These are phyloP conservation scores for Taxawa tesnikishii DNA, from an alignment of 2,329 filamentous ascomycete species.

Conservation along the genomic window DNA sequence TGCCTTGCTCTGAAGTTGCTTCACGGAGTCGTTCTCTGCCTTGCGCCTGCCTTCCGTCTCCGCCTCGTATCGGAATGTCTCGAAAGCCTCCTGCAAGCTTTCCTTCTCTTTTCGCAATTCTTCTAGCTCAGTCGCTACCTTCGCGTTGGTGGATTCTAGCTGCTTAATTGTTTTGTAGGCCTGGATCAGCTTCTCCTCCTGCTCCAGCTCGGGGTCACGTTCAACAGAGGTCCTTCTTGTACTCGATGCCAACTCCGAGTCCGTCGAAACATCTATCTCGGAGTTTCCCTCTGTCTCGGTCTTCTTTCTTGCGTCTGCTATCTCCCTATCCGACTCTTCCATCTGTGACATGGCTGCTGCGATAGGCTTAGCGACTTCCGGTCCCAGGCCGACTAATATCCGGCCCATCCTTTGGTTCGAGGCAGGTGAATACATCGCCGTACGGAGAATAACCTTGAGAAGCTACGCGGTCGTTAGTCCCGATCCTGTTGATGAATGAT, in stretches of 20 bases:
- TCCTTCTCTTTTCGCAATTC: conserved; percentile 27
- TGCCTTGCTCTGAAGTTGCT: conserved; percentile 29
- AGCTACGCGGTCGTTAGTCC: conserved; percentile 16
- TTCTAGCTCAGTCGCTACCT: conserved; percentile 29
- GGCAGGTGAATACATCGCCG: conserved; percentile 33
- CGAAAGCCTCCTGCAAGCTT: conserved; percentile 35
- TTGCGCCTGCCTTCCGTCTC: conserved; percentile 25
- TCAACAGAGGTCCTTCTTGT: conserved; percentile 11
- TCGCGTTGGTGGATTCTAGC: conserved; percentile 26
- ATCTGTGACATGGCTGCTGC: conserved; percentile 28
- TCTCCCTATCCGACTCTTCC: conserved; percentile 10
- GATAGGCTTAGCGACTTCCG: conserved; percentile 23
- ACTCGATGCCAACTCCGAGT: conserved; percentile 10
- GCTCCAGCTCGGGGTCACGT: conserved; percentile 33
- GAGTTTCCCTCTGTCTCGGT: conserved; percentile 13
- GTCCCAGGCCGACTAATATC: conserved; percentile 24
- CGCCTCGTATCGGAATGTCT: conserved; percentile 32
- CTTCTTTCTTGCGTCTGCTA: conserved; percentile 17
- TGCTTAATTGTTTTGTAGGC: conserved; percentile 34
- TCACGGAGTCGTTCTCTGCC: conserved; percentile 28
- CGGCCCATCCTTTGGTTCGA: conserved; percentile 36
- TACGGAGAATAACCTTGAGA: conserved; percentile 36
- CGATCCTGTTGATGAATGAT: background rate
- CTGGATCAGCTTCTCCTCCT: conserved; percentile 36
- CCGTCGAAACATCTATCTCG: conserved; percentile 9